phyloP scores from a whole-genome alignment of 2,329 filamentous ascomycete species.

The Huntiella abstrusa region DNA sequence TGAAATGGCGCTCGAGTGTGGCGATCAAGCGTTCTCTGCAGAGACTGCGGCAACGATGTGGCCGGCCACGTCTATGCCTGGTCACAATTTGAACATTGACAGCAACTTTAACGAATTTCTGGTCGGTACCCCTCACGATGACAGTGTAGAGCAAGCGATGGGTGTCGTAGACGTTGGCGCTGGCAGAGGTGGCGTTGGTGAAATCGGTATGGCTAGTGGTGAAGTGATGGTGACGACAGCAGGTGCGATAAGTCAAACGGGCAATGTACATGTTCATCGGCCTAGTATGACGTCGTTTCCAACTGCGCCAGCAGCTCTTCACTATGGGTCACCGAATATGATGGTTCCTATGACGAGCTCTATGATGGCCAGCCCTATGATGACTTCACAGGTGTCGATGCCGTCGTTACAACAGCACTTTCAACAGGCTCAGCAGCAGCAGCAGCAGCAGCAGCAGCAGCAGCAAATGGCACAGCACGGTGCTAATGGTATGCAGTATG shows the following conservation, averaged over 20 bases:
- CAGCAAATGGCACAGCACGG: neutral
- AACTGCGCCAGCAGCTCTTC: neutral
- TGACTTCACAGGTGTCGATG: neutral
- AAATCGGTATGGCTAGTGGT: neutral
- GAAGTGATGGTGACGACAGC: neutral
- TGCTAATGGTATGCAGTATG: neutral
- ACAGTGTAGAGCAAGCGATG: neutral
- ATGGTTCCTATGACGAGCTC: no score
- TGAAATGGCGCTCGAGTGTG: conserved; percentile 33
- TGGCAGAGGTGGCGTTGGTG: neutral
- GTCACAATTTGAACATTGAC: conserved; percentile 8
- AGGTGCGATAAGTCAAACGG: neutral
- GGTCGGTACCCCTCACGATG: conserved; percentile 9
- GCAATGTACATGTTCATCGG: neutral
- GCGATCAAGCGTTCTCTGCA: conserved; percentile 9
- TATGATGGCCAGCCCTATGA: no score
- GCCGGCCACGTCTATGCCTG: conserved; percentile 43
- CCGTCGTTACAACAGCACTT: neutral
- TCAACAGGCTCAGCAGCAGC: neutral
- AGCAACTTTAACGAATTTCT: conserved; percentile 10
- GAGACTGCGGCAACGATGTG: conserved; percentile 36
- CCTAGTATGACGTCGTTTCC: neutral
- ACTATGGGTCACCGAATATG: no score
- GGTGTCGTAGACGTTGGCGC: neutral
- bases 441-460: neutral